Percentiles rank a stretch among this genome's conserved stretches.
These are phyloP conservation scores for Paratinospora sagittata DNA, from an alignment of 164 flowering plant species.

Conservation along the genomic window DNA sequence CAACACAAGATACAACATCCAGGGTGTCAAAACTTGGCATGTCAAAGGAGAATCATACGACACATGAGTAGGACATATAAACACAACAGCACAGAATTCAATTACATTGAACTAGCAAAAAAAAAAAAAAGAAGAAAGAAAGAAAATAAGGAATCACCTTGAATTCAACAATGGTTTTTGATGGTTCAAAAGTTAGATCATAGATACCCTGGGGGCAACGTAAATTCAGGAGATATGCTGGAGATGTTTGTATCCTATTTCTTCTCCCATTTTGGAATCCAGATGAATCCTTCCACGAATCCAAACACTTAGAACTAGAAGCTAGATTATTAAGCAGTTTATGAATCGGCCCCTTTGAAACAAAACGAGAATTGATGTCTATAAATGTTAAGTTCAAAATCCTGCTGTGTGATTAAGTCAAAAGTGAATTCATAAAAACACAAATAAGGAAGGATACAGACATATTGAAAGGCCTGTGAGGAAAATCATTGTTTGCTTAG, in stretches of 20 bases:
- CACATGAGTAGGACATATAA: neutral
- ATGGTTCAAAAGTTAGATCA: conserved; percentile 71
- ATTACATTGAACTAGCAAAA: neutral
- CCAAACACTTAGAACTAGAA: conserved; percentile 27
- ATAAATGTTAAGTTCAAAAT: conserved; percentile 35
- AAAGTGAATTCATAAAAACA: neutral
- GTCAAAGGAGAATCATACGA: too few relatives aligned
- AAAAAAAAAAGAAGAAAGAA: neutral
- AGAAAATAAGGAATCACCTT: conserved; percentile 44
- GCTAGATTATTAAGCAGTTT: conserved; percentile 66
- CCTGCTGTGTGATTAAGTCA: neutral
- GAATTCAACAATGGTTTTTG: conserved; percentile 69
- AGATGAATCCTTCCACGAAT: conserved; percentile 23
- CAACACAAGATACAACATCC: neutral
- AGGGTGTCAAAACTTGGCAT: too few relatives aligned
- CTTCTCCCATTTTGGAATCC: conserved; percentile 36
- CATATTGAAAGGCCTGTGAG: conserved; percentile 83
- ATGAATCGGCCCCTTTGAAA: conserved; percentile 76
- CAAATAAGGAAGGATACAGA: conserved; percentile 67
- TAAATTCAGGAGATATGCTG: conserved; percentile 60
- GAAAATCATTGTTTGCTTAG: conserved; percentile 17
- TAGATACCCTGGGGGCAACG: conserved; percentile 59
- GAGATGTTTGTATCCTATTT: conserved; percentile 39
- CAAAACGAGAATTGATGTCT: conserved; percentile 77
- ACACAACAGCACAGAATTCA: too few relatives aligned